Base-by-base conservation (phyloP, 768 basidiomycete species). In the Mycena crocata region DNA sequence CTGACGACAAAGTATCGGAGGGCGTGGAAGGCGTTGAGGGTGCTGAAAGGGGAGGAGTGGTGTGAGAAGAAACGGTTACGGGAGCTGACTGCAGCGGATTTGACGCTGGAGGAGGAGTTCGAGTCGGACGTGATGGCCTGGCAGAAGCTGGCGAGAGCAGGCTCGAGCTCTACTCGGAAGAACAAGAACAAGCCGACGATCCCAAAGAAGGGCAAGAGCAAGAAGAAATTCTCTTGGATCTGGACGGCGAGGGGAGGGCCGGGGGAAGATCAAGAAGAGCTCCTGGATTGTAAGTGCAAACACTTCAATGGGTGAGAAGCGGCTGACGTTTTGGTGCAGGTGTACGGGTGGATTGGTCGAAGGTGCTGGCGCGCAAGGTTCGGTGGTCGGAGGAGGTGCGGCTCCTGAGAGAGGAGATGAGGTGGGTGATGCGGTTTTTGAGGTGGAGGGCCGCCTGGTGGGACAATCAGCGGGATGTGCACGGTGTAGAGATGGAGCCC, bases 221-320 rank as follows among this genome's bases (percentile, higher is more conserved):
- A 32, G 23, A 50, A 49, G 31, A 35, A 23, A 0, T 44, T 66
- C 39, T 67, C 65, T 3, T 69, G 68, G 68, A 60, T 62, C 17
- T 58, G 61, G 56, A 58, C 56, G 5, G 61, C 37, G 13, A n/a
- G 28, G 0, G 30, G 35, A 13, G 42, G 15, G 15, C 52, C 44
- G 2, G 57, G 49, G 8, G 57, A 15, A 21, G 45, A 61, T 19
- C 46, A 61, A 26, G 39, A 13, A 7, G 49, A 52, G 5, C 40
- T 69, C 13, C 68, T 62, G 28, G 64, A 65, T 1, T 45, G 64
- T 69, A 30, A 40, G 63, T 65, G 28, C 14, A n/a, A 49, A 39
- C 39, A 61, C 66, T 15, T 7, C 15, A 28, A 3, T 26, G 5
- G 8, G 24, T 28, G n/a, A n/a, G n/a, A n/a, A n/a, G n/a, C 46